Evolutionary conservation across 768 basidiomycete species (phyloP).

Genomic region (Fomitopsis pulvina): DNA sequence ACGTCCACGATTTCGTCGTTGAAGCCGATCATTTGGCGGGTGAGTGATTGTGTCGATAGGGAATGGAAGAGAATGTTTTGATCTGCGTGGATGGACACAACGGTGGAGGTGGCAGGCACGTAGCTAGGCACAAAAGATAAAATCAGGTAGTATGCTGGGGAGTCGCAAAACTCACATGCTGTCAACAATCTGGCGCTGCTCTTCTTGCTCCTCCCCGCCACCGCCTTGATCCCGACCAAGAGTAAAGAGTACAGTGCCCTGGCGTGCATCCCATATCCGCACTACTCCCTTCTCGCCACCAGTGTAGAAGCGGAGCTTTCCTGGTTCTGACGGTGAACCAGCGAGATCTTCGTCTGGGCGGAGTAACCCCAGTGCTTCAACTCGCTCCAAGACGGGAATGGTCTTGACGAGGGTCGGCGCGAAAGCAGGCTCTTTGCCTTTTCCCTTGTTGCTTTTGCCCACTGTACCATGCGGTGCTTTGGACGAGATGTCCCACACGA

Average conservation of each 20-base stretch:
- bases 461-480: constrained; percentile 18
- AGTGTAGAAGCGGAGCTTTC: constrained; percentile 67
- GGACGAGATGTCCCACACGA: constrained; percentile 81
- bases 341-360: constrained; percentile 41
- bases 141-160: constrained; percentile 11
- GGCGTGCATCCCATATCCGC: constrained; percentile 76
- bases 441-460: constrained; percentile 31
- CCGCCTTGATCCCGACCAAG: constrained; percentile 44
- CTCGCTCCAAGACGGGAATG: constrained; percentile 75
- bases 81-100: constrained; percentile 88
- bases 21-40: constrained; percentile 88
- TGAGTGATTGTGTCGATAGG: constrained; percentile 51
- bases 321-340: constrained; percentile 32
- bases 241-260: constrained; percentile 56
- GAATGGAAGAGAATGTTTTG: constrained; percentile 96
- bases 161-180: constrained; percentile 58
- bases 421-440: constrained; percentile 40
- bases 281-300: constrained; percentile 88
- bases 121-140: constrained; percentile 66
- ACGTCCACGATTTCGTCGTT: constrained; percentile 98
- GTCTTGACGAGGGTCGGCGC: constrained; percentile 67
- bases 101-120: constrained; percentile 49
- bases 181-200: constrained; percentile 78
- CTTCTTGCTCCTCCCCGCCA: constrained; percentile 54
- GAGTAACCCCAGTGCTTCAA: constrained; percentile 81